A percentile compares a stretch with the other conserved stretches of the same genome.
Evolutionary conservation across 129 eudicot species (phyloP).

Genomic region (Chrysanthemum seticuspe): DNA sequence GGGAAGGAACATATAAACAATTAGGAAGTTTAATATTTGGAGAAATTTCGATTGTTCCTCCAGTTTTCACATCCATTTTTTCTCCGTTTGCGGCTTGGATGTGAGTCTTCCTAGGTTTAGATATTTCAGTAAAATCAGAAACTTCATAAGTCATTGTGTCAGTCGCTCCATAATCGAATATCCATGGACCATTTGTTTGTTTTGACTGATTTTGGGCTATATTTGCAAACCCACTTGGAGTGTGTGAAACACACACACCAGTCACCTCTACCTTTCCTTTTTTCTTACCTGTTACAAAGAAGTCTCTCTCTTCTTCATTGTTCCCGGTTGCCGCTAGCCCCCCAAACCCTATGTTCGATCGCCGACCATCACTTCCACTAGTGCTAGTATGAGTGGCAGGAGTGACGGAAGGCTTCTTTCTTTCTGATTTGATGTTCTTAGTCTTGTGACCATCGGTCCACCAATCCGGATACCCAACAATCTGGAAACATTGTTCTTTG

Average conservation of each 20-base stretch:
- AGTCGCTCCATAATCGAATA: neutral
- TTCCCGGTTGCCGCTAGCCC: no score
- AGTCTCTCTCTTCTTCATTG: no score
- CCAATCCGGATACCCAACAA: neutral
- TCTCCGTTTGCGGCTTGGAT: neutral
- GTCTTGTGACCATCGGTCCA: neutral
- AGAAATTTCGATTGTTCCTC: conserved; percentile 4
- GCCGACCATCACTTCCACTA: neutral
- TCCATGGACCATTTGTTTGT: neutral
- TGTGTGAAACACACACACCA: no score
- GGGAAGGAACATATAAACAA: conserved; percentile 5
- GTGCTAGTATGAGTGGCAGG: neutral
- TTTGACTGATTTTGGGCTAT: neutral
- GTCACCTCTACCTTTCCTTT: no score
- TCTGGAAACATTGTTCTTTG: no score
- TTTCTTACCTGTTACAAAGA: no score
- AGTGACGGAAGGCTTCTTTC: no score
- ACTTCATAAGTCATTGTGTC: neutral
- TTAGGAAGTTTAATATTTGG: neutral
- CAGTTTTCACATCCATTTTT: neutral
- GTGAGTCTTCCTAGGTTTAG: neutral
- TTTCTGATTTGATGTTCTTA: neutral
- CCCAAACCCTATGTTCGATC: no score
- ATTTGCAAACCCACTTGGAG: no score
- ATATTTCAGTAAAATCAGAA: neutral